Conservation (phyloP, 352 stramenopile genomes). For the Globisporangium abappressorium region DNA sequence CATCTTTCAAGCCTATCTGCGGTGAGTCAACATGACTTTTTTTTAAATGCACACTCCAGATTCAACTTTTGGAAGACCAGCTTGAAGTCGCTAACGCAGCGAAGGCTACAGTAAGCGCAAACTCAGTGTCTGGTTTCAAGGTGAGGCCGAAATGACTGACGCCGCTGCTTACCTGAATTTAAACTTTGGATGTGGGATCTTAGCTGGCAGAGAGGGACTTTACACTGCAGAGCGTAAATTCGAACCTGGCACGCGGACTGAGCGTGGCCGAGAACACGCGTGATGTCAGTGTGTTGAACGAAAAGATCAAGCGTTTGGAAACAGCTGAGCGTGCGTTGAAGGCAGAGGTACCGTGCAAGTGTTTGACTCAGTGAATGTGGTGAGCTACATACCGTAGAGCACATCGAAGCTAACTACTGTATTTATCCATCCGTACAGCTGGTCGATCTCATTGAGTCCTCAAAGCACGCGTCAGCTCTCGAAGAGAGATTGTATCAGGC, state of each 20-base stretch:
- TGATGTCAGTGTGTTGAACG: conserved; percentile 53
- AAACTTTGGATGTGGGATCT: conserved; percentile 63
- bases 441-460: conserved; percentile 65
- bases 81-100: conserved; percentile 37
- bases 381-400: not conserved
- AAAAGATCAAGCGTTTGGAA: conserved; percentile 61
- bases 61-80: conserved; percentile 61
- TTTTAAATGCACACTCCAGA: conserved; percentile 21
- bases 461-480: conserved; percentile 51
- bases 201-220: conserved; percentile 65
- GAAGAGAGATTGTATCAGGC: conserved; percentile 62
- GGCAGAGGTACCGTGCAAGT: conserved; percentile 38
- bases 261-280: conserved; percentile 46
- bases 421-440: conserved; percentile 25
- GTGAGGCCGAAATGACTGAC: not conserved
- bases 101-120: conserved; percentile 14
- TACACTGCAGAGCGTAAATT: conserved; percentile 38
- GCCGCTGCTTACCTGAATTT: conserved; percentile 46
- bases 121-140: not conserved
- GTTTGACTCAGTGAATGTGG: not conserved
- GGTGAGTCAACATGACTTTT: not conserved
- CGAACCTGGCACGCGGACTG: conserved; percentile 42
- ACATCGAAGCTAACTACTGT: not conserved
- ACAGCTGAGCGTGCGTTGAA: conserved; percentile 63
- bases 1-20: no score